Percentiles rank a stretch among this genome's conserved stretches.
These are phyloP conservation scores for Acanthamoeba castellanii DNA, from an alignment of 208 protist species.

Conservation along the genomic window DNA sequence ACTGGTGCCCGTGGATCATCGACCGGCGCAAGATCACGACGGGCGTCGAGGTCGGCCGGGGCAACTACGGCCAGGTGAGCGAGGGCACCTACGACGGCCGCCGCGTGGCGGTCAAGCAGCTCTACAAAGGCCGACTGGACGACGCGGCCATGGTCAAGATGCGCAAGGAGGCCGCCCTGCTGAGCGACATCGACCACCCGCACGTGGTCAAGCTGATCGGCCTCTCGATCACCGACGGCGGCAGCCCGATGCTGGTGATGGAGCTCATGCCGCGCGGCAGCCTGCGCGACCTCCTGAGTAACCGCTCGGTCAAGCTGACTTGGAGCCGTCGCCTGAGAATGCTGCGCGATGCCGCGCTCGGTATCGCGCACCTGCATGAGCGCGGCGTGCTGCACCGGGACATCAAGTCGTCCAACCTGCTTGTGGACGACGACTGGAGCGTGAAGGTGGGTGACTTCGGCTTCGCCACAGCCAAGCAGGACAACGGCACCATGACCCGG, in stretches of 20 bases:
- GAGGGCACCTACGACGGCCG: slow-evolving; percentile 24
- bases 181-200: slow-evolving; percentile 42
- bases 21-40: slow-evolving; percentile 29
- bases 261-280: slow-evolving; percentile 54
- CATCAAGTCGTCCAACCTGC: slow-evolving; percentile 27
- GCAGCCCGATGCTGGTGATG: slow-evolving; percentile 3
- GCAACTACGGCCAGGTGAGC: slow-evolving; percentile 27
- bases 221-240: neutral
- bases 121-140: slow-evolving; percentile 43
- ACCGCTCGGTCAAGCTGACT: slow-evolving; percentile 8
- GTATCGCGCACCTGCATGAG: slow-evolving; percentile 19
- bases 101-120: slow-evolving; percentile 20
- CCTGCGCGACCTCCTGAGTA: slow-evolving; percentile 12
- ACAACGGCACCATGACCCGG: slow-evolving; percentile 11
- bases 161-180: slow-evolving; percentile 36
- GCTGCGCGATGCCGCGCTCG: slow-evolving; percentile 6
- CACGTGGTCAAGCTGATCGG: slow-evolving; percentile 27
- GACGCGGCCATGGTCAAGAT: slow-evolving; percentile 33
- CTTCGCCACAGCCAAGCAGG: neutral
- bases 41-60: neutral
- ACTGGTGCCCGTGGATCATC: slow-evolving; percentile 63
- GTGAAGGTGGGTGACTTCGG: slow-evolving; percentile 30
- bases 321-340: neutral
- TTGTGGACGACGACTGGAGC: neutral
- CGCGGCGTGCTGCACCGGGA: neutral